phyloP scores from a whole-genome alignment of 2,329 filamentous ascomycete species.

The Stemphylium beticola region DNA sequence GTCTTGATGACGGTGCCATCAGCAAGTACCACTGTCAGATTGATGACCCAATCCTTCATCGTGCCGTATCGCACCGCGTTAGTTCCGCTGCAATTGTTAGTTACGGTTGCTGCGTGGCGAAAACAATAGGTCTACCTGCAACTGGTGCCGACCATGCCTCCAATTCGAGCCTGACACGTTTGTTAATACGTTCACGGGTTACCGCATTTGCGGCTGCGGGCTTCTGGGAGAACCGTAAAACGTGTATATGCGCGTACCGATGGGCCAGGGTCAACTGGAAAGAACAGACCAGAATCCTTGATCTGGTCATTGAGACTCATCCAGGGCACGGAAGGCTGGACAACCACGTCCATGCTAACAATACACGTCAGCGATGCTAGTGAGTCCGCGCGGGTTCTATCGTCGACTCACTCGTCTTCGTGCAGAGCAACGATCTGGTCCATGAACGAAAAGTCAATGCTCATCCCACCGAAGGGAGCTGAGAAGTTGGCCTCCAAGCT shows the following conservation, averaged over 20 bases:
- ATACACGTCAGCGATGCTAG: slow-evolving; percentile 25
- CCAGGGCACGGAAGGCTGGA: slow-evolving; percentile 92
- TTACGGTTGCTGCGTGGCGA: neutral
- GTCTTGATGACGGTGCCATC: slow-evolving; percentile 83
- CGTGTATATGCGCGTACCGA: slow-evolving; percentile 37
- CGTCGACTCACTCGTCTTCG: slow-evolving; percentile 66
- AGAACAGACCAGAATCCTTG: slow-evolving; percentile 79
- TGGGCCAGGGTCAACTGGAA: slow-evolving; percentile 86
- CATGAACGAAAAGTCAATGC: slow-evolving; percentile 89
- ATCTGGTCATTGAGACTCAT: slow-evolving; percentile 82
- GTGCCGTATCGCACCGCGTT: slow-evolving; percentile 83
- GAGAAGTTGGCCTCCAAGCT: slow-evolving; percentile 91
- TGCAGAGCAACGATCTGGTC: slow-evolving; percentile 80
- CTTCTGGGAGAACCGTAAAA: slow-evolving; percentile 1
- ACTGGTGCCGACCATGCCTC: slow-evolving; percentile 83
- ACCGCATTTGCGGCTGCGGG: slow-evolving; percentile 20
- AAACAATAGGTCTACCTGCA: slow-evolving; percentile 45
- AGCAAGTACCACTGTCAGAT: slow-evolving; percentile 79
- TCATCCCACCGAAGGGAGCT: slow-evolving; percentile 83
- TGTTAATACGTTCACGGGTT: slow-evolving; percentile 28
- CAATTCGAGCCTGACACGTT: slow-evolving; percentile 68
- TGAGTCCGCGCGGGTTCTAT: neutral
- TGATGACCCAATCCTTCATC: slow-evolving; percentile 89
- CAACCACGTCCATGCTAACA: slow-evolving; percentile 79
- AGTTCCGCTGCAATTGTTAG: slow-evolving; percentile 64